phyloP scores from a whole-genome alignment of 1,284 basidiomycete species.

The Ustilago bromivora region DNA sequence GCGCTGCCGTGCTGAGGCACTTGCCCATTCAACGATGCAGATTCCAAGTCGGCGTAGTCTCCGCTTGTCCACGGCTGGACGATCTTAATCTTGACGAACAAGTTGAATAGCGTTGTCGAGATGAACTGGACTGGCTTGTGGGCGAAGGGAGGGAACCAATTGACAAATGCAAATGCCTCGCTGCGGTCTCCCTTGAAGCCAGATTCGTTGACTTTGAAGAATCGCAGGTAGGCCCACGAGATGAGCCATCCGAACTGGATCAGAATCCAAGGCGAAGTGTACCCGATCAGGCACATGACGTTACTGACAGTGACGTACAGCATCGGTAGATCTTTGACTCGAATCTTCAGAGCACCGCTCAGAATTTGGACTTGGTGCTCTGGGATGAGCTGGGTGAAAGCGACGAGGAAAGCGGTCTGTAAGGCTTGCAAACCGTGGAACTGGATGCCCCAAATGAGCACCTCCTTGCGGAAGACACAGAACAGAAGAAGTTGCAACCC shows the following conservation, averaged over 20 bases:
- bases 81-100: constrained; percentile 76
- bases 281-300: constrained; percentile 86
- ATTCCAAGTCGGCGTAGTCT: constrained; percentile 51
- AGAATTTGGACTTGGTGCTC: constrained; percentile 96
- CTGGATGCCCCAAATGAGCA: constrained; percentile 77
- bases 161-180: constrained; percentile 94
- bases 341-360: constrained; percentile 80
- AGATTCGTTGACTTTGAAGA: constrained; percentile 86
- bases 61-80: constrained; percentile 76
- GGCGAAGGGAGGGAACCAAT: constrained; percentile 92
- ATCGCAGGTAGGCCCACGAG: constrained; percentile 92
- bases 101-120: constrained; percentile 78
- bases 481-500: constrained; percentile 58
- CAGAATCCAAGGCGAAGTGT: constrained; percentile 92
- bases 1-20: constrained; percentile 37
- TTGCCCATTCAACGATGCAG: constrained; percentile 77
- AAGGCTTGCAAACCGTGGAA: constrained; percentile 93
- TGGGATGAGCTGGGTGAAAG: constrained; percentile 95
- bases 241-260: constrained; percentile 97
- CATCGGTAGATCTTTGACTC: constrained; percentile 95
- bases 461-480: constrained; percentile 58
- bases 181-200: constrained; percentile 82
- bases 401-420: constrained; percentile 90
- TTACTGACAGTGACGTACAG: constrained; percentile 91
- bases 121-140: constrained; percentile 76